Percentiles rank a stretch among this genome's conserved stretches.
These are phyloP conservation scores for Thelephora ganbajun DNA, from an alignment of 768 basidiomycete genomes.

Conservation along the genomic window DNA sequence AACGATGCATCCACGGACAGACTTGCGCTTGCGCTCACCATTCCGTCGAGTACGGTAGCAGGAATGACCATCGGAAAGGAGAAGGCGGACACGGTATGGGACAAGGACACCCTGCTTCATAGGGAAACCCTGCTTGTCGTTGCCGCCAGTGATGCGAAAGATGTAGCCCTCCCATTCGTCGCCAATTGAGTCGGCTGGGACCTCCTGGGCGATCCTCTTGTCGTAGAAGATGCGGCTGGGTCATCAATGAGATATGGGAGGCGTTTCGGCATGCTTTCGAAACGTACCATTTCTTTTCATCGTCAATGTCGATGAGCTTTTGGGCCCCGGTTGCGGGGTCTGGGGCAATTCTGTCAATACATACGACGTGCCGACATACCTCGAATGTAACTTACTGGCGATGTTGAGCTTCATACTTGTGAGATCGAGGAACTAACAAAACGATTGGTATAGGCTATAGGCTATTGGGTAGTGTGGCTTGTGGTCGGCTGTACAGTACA, in stretches of 20 bases:
- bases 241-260: not conserved
- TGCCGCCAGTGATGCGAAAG: conserved; percentile 93
- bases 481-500: conserved; percentile 16
- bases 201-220: conserved; percentile 94
- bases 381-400: conserved; percentile 51
- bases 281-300: conserved; percentile 72
- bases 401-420: conserved; percentile 93
- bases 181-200: conserved; percentile 79
- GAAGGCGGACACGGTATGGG: conserved; percentile 84
- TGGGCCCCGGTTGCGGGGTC: conserved; percentile 96
- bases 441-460: conserved; percentile 9
- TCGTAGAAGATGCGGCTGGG: conserved; percentile 88
- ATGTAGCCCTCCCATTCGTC: conserved; percentile 97
- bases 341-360: conserved; percentile 18
- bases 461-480: conserved; percentile 5
- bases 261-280: not conserved
- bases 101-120: conserved; percentile 99
- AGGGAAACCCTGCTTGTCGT: conserved; percentile 98
- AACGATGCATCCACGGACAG: conserved; percentile 96
- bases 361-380: not conserved
- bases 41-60: conserved; percentile 88
- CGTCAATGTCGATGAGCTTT: conserved; percentile 91
- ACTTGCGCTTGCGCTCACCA: conserved; percentile 98
- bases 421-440: not conserved
- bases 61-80: conserved; percentile 92